Evolutionary conservation across 1,284 basidiomycete species (phyloP), one percentile per base, ranked within the genome.

Genomic region (Ceratorhiza oryzae-sativae): DNA sequence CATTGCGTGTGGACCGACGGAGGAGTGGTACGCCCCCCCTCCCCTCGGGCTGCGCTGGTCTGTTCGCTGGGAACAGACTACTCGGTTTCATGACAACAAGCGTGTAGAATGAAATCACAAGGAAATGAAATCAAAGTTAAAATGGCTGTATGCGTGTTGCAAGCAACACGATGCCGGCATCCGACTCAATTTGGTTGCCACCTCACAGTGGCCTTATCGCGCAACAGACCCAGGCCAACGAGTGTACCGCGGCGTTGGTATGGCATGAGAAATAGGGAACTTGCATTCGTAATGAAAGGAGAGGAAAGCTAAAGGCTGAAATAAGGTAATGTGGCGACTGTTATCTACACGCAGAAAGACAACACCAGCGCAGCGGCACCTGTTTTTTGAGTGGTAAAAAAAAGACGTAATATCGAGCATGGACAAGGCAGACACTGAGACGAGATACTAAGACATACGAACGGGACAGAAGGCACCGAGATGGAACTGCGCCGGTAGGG

Each of bases 311-410:
- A 55, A 55, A 39, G 46, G 46, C 61, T 49, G 61, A 20, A 61
- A 63, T 63, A 55, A 67, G 48, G 49, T 67, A 67, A 20, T 36
- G 34, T 55, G 62, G 48, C 48, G 48, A 49, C 34, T 27, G 48
- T 67, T 67, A 67, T 67, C 62, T 67, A 67, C 62, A 67, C 32
- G 34, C 5, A 48, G 39, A 42, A 41, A 67, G 62, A 67, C 55
- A 67, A 67, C 62, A 20, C 62, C 62, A 67, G 36, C 55, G 36
- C 32, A 55, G 32, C 49, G 42, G 61, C 45, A 63, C 61, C 62
- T 27, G 12, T 55, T 67, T 67, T 67, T 45, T 39, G 6, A 13
- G 13, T 10, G 5, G 49, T n/a, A 30, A 20, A 18, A 41, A 39
- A 36, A 36, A 41, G 49, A 67, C 42, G 49, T 67, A 67, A 67